phyloP scores from a whole-genome alignment of 2,329 filamentous ascomycete genomes.

The Botryosphaeria dothidea region DNA sequence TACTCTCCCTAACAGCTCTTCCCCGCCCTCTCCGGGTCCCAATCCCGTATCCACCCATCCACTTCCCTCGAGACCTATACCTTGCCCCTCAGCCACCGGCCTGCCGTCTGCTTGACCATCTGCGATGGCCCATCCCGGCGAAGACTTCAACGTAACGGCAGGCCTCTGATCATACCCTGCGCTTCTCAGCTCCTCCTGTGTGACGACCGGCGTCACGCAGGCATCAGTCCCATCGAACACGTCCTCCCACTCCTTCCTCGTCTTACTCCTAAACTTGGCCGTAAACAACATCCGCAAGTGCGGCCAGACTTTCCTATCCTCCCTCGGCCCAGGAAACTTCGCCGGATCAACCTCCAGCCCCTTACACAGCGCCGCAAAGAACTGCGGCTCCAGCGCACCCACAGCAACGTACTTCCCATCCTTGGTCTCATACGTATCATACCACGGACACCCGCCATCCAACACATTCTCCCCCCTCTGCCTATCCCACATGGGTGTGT shows the following conservation, averaged over 20 bases:
- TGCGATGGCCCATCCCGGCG: slow-evolving; percentile 67
- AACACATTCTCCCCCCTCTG: slow-evolving; percentile 74
- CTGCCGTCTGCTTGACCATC: slow-evolving; percentile 44
- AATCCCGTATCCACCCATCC: slow-evolving; percentile 67
- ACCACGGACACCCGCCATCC: slow-evolving; percentile 85
- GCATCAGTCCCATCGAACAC: slow-evolving; percentile 91
- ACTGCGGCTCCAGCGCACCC: slow-evolving; percentile 84
- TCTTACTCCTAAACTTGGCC: slow-evolving; percentile 66
- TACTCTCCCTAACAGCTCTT: slow-evolving; percentile 70
- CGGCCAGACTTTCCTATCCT: slow-evolving; percentile 68
- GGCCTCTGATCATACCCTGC: slow-evolving; percentile 69
- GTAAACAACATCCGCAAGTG: slow-evolving; percentile 64
- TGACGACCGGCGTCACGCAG: slow-evolving; percentile 85
- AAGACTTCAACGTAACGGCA: slow-evolving; percentile 66
- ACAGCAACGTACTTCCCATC: slow-evolving; percentile 82
- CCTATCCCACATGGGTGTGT: slow-evolving; percentile 62
- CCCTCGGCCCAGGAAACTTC: slow-evolving; percentile 51
- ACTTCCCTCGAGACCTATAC: slow-evolving; percentile 62
- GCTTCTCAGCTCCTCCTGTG: slow-evolving; percentile 69
- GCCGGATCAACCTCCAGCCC: slow-evolving; percentile 61
- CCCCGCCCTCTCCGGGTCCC: slow-evolving; percentile 69
- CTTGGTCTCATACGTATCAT: slow-evolving; percentile 83
- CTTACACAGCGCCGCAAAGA: slow-evolving; percentile 69
- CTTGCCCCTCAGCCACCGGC: slow-evolving; percentile 58
- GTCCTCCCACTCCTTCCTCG: slow-evolving; percentile 76